phyloP scores from a whole-genome alignment of 83 land plant species.

The Isoetes engelmannii region DNA sequence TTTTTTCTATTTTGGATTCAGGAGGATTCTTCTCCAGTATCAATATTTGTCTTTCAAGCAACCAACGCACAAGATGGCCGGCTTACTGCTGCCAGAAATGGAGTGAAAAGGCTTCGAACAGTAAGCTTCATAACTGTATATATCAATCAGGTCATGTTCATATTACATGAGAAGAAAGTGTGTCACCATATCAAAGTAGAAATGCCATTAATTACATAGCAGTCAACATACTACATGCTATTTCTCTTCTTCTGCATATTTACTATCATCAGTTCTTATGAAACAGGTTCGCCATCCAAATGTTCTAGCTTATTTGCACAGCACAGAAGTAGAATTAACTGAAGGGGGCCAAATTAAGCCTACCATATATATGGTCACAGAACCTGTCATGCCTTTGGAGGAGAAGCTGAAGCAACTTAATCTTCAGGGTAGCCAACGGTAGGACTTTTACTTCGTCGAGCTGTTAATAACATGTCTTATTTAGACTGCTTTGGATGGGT shows the following conservation, averaged over 20 bases:
- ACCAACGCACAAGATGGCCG: constrained; percentile 83
- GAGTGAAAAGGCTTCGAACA: constrained; percentile 88
- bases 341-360: constrained; percentile 60
- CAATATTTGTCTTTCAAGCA: constrained; percentile 79
- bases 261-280: constrained; percentile 5
- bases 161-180: no score
- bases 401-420: constrained; percentile 91
- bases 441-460: no score
- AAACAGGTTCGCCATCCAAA: constrained; percentile 97
- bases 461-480: no score
- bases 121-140: constrained; percentile 45
- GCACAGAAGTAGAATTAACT: constrained; percentile 71
- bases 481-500: no score
- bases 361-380: constrained; percentile 90
- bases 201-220: no score
- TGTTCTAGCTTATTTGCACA: constrained; percentile 82
- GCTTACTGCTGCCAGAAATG: constrained; percentile 89
- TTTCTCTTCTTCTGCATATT: background rate
- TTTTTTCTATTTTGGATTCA: no score
- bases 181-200: no score
- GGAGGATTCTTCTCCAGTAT: constrained; percentile 90
- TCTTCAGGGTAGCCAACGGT: constrained; percentile 89
- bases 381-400: constrained; percentile 92
- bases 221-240: no score
- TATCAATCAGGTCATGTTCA: background rate